phyloP scores from a whole-genome alignment of 768 basidiomycete species.

The Candolleomyces eurysporus region DNA sequence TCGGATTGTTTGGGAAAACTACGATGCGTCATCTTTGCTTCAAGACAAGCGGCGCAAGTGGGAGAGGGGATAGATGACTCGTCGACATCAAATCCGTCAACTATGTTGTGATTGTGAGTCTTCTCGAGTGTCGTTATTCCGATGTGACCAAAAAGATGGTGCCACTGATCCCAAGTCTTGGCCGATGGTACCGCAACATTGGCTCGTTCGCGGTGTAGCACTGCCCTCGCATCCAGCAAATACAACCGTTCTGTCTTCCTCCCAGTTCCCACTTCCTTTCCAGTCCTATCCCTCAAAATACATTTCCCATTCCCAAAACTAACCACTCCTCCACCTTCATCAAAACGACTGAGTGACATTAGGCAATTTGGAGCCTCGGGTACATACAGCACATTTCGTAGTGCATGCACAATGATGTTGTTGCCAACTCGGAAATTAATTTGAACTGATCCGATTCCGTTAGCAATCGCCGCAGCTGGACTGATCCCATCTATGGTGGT shows the following conservation, averaged over 20 bases:
- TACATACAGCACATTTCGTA: conserved; percentile 18
- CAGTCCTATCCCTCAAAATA: conserved; percentile 8
- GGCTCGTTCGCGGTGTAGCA: conserved; percentile 5
- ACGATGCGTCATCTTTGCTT: conserved; percentile 29
- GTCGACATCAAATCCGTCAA: conserved; percentile 19
- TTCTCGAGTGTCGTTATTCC: conserved; percentile 17
- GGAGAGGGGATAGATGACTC: conserved; percentile 11
- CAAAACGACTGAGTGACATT: conserved; percentile 17
- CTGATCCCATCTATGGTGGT: conserved; percentile 17
- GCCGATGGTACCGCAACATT: conserved; percentile 10
- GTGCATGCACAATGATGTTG: conserved; percentile 11
- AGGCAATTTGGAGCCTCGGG: conserved; percentile 21
- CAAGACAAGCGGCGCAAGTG: conserved; percentile 32
- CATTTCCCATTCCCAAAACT: conserved; percentile 15
- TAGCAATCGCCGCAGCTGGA: background rate
- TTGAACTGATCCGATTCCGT: conserved; percentile 17
- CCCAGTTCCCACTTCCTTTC: conserved; percentile 13
- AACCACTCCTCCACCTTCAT: conserved; percentile 15
- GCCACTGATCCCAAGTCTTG: conserved; percentile 27
- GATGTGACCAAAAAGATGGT: conserved; percentile 23
- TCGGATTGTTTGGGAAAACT: conserved; percentile 29
- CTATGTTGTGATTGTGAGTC: conserved; percentile 14
- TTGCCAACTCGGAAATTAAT: conserved; percentile 17
- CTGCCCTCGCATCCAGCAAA: conserved; percentile 13
- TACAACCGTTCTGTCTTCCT: conserved; percentile 15